Evolutionary conservation across 2,329 filamentous ascomycete species (phyloP).

Genomic region (Alternaria arbusti): DNA sequence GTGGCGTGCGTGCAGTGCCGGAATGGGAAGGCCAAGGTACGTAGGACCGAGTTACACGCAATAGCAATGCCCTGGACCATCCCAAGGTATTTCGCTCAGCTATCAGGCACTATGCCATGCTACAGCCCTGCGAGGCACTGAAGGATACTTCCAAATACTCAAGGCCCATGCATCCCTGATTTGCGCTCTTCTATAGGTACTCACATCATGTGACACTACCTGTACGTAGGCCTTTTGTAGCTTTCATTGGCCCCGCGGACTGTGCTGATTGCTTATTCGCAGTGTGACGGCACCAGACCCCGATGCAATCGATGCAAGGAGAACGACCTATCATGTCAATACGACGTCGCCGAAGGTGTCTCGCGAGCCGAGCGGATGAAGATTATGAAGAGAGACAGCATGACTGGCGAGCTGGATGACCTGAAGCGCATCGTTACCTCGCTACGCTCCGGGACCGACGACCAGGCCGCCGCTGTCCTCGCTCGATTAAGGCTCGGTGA

Average conservation of each 20-base stretch:
- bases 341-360: conserved; percentile 34
- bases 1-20: conserved; percentile 33
- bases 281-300: conserved; percentile 33
- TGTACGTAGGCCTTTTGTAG: conserved; percentile 5
- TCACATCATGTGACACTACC: conserved; percentile 12
- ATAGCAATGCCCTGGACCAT: background rate
- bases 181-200: conserved; percentile 9
- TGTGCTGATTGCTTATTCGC: background rate
- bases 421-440: conserved; percentile 28
- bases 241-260: background rate
- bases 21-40: conserved; percentile 34
- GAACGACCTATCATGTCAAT: conserved; percentile 26
- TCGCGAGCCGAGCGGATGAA: conserved; percentile 35
- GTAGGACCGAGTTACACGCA: conserved; percentile 4
- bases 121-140: background rate
- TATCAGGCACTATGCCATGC: background rate
- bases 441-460: conserved; percentile 27
- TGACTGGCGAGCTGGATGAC: conserved; percentile 26
- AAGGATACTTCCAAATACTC: background rate
- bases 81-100: background rate
- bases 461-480: conserved; percentile 26
- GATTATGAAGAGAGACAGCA: conserved; percentile 26
- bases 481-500: conserved; percentile 28
- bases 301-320: conserved; percentile 29
- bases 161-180: background rate